Base-by-base conservation (phyloP, 805 yeast genomes). In the Pichia exigua region DNA sequence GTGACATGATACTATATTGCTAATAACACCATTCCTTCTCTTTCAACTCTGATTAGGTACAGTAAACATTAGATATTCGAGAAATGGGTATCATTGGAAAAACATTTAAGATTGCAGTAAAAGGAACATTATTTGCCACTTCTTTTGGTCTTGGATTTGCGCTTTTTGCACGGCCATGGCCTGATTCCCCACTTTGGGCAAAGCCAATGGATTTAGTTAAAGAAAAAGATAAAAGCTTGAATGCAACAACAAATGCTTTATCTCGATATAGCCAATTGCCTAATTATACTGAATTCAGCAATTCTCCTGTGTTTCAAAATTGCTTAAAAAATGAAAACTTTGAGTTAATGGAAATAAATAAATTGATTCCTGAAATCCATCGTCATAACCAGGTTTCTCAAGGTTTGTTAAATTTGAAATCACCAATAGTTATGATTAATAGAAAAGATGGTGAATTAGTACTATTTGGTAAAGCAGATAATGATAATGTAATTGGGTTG, bases 391-490 rank as follows among this genome's bases (percentile, higher is more conserved):
- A 84, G 65, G 88, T 85, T 11, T 82, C 85, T 0, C 79, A 82
- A 47, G 95, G 95, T 0, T 65, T 87, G 10, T 68, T 89, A 47
- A 79, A 78, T 57, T 91, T 95, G 0, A 78, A 80, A 2, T 75
- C 80, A 18, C 96, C 96, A 0, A 66, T 87, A 20, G 73, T 83
- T 13, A 83, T 86, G 61, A 60, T 73, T 43, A 74, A 85, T 58
- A 65, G 66, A 20, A 61, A 71, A 28, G 70, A 72, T 1, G 79
- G 81, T 1, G 81, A 82, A 55, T 57, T 87, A 50, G 74, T 77
- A 9, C 81, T 83, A 1, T 82, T 87, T 60, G 81, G 81, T 59
- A 90, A 87, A 60, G 64, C 91, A 40, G 97, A 97, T 2, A 63
- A 70, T 6, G 47, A 49, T 3, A 73, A 76, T 39, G 64, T 90